These are phyloP conservation scores for Zangia roseola DNA, from an alignment of 768 basidiomycete species.

Conservation along the genomic window DNA sequence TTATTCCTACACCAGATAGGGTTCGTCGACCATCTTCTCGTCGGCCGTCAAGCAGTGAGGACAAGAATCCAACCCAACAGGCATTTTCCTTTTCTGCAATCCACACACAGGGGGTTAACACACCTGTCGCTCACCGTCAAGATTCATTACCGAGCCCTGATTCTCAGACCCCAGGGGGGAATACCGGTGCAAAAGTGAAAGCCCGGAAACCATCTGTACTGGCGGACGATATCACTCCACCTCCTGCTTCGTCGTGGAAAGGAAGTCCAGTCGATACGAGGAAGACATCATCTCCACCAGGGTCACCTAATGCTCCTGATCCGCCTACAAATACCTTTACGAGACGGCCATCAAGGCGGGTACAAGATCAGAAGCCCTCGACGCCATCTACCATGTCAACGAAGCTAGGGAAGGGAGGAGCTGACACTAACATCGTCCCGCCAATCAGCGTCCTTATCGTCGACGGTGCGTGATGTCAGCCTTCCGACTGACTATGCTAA, in stretches of 20 bases:
- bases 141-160: conserved; percentile 27
- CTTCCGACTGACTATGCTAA: conserved; percentile 10
- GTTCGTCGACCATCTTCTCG: conserved; percentile 26
- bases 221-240: conserved; percentile 22
- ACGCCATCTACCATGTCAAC: conserved; percentile 29
- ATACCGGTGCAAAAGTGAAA: conserved; percentile 20
- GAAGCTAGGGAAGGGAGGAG: conserved; percentile 50
- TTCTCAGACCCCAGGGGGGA: conserved; percentile 2
- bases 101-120: conserved; percentile 18
- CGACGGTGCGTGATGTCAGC: conserved; percentile 63
- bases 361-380: conserved; percentile 28
- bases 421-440: conserved; percentile 79
- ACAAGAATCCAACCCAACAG: conserved; percentile 25
- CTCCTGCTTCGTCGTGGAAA: conserved; percentile 23
- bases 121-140: conserved; percentile 19
- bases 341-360: conserved; percentile 34
- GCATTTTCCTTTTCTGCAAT: conserved; percentile 30
- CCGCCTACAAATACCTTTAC: conserved; percentile 21
- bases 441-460: conserved; percentile 98
- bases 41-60: conserved; percentile 28
- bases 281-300: conserved; percentile 35
- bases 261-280: conserved; percentile 28
- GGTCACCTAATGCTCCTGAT: conserved; percentile 29
- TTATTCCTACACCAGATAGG: conserved; percentile 29
- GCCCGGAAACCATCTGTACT: conserved; percentile 32